These are phyloP conservation scores for Purshia tridentata DNA, from an alignment of 306 rosid species.

Conservation along the genomic window DNA sequence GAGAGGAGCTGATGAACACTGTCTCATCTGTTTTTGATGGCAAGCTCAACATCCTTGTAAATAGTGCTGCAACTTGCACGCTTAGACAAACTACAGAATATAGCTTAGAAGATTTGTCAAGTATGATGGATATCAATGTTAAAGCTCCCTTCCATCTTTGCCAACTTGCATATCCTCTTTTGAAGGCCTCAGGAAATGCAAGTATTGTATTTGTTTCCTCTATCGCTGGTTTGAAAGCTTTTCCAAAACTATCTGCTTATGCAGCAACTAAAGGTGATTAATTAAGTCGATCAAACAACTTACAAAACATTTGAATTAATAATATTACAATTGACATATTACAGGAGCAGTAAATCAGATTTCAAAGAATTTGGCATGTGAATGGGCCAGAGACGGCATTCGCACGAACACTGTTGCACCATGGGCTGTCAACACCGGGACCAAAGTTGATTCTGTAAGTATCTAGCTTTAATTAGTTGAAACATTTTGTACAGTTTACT, in stretches of 20 bases:
- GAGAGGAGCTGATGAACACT: conserved; percentile 35
- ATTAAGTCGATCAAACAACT: not conserved
- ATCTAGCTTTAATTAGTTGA: too few relatives aligned
- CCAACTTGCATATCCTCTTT: conserved; percentile 44
- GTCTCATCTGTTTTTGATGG: conserved; percentile 40
- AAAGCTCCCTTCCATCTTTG: conserved; percentile 41
- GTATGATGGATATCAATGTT: conserved; percentile 33
- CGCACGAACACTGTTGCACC: conserved; percentile 60
- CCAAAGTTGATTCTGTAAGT: not conserved
- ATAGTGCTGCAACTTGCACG: conserved; percentile 22
- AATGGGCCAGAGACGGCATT: conserved; percentile 70
- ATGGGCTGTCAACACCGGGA: conserved; percentile 31
- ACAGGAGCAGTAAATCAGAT: conserved; percentile 64
- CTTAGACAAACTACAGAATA: conserved; percentile 14
- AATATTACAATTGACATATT: too few relatives aligned
- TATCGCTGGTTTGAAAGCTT: conserved; percentile 41
- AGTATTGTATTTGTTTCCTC: conserved; percentile 50
- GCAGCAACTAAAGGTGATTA: conserved; percentile 58
- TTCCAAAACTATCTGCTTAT: conserved; percentile 40
- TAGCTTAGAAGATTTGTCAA: conserved; percentile 27
- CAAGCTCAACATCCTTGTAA: conserved; percentile 51
- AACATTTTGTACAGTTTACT: not conserved
- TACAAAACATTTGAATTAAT: too few relatives aligned
- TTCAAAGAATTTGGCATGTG: conserved; percentile 61
- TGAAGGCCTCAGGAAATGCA: conserved; percentile 45